Conservation (phyloP, 2,329 filamentous ascomycete genomes). For the Triangularia setosa region DNA sequence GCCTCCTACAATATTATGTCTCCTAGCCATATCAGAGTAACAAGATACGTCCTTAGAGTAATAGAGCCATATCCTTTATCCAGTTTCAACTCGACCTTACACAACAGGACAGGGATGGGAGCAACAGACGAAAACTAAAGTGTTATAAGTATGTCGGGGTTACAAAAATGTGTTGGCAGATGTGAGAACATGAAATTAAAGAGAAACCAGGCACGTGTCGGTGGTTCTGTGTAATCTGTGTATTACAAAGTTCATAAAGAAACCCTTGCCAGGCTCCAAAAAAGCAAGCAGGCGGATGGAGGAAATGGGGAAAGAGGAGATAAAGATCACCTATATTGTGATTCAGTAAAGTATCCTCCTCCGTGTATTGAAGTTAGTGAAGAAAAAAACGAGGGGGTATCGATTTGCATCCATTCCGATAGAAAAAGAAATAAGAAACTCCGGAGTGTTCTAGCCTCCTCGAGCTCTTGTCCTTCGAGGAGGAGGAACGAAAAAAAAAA, state of each 20-base stretch:
- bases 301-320: neutral
- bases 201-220: neutral
- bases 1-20: neutral
- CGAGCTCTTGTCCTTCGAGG: neutral
- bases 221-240: neutral
- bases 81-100: neutral
- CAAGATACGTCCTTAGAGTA: neutral
- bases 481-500: slow-evolving; percentile 1
- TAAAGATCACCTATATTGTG: neutral
- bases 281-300: neutral
- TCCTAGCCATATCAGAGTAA: neutral
- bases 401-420: slow-evolving; percentile 20
- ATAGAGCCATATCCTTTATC: neutral
- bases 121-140: neutral
- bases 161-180: neutral
- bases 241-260: neutral
- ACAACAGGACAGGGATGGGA: neutral
- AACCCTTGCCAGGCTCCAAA: neutral
- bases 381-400: slow-evolving; percentile 15
- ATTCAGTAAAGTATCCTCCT: neutral
- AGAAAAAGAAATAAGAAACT: slow-evolving; percentile 5
- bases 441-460: neutral
- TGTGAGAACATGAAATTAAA: neutral
- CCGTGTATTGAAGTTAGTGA: neutral
- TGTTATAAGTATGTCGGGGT: neutral